Evolutionary conservation across 1,139 yeast genomes (phyloP).

Genomic region (Torulaspora globosa): DNA sequence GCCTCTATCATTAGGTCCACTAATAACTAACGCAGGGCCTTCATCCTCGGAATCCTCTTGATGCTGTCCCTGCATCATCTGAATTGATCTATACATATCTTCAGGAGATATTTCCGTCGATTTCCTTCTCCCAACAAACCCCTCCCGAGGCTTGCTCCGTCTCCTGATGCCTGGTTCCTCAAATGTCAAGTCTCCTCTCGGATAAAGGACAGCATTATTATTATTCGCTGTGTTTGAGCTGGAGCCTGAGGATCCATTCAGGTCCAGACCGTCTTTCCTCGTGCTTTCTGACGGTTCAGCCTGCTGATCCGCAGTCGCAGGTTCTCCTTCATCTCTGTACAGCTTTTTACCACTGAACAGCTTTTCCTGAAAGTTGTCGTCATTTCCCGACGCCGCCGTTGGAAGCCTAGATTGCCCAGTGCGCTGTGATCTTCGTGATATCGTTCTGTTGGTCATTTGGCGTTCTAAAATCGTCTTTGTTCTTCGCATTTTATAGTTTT

Average conservation of each 20-base stretch:
- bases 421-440: slow-evolving; percentile 29
- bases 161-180: slow-evolving; percentile 9
- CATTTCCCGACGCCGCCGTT: slow-evolving; percentile 8
- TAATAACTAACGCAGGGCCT: slow-evolving; percentile 79
- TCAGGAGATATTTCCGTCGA: slow-evolving; percentile 64
- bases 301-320: slow-evolving; percentile 4
- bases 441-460: slow-evolving; percentile 53
- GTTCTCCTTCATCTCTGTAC: slow-evolving; percentile 33
- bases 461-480: slow-evolving; percentile 52
- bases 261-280: slow-evolving; percentile 6
- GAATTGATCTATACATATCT: slow-evolving; percentile 79
- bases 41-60: slow-evolving; percentile 46
- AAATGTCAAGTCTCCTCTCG: slow-evolving; percentile 10
- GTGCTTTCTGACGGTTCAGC: not conserved
- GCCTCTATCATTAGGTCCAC: slow-evolving; percentile 68
- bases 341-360: slow-evolving; percentile 37
- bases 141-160: slow-evolving; percentile 17
- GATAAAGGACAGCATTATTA: slow-evolving; percentile 7
- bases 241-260: slow-evolving; percentile 13
- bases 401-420: slow-evolving; percentile 6
- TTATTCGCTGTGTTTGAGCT: slow-evolving; percentile 13
- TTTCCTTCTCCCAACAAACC: slow-evolving; percentile 34
- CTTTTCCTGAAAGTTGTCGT: slow-evolving; percentile 34
- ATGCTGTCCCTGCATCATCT: slow-evolving; percentile 61
- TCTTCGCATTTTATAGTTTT: slow-evolving; percentile 74